Percentiles rank a stretch among this genome's conserved stretches.
Conservation (phyloP, 805 yeast genomes). For the Starmerella sirachaensis region DNA sequence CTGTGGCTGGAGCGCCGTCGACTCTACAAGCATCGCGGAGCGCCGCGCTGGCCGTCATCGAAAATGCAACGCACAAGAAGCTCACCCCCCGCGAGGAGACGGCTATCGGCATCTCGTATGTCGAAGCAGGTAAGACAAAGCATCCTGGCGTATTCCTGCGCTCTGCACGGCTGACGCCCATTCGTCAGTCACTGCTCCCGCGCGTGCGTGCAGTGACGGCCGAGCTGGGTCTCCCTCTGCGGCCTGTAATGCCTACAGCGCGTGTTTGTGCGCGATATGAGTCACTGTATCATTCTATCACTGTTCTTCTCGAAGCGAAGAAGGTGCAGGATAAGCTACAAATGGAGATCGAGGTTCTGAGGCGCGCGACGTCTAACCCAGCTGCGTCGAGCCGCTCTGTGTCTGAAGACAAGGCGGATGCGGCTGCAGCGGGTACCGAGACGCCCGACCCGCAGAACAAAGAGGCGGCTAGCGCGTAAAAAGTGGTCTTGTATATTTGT, state of each 20-base stretch:
- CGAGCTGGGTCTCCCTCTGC: constrained; percentile 67
- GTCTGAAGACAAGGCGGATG: too few relatives aligned
- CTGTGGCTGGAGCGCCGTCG: constrained; percentile 13
- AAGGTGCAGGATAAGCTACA: constrained; percentile 78
- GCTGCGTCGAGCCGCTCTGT: too few relatives aligned
- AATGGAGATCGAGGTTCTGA: constrained; percentile 50
- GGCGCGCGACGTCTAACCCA: too few relatives aligned
- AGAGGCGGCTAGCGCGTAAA: too few relatives aligned
- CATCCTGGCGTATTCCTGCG: constrained; percentile 68
- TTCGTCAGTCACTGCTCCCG: constrained; percentile 63
- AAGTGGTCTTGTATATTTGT: too few relatives aligned
- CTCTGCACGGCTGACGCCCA: constrained; percentile 63
- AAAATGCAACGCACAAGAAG: constrained; percentile 35
- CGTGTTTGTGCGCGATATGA: constrained; percentile 69
- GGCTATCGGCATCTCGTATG: constrained; percentile 64
- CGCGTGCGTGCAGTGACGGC: constrained; percentile 51
- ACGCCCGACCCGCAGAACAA: too few relatives aligned
- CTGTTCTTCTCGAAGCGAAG: constrained; percentile 67
- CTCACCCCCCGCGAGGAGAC: constrained; percentile 69
- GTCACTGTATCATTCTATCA: constrained; percentile 54
- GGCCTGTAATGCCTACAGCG: constrained; percentile 81
- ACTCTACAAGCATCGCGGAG: constrained; percentile 6
- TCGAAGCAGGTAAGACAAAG: constrained; percentile 34
- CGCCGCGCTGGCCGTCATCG: constrained; percentile 22
- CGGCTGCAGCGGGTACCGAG: too few relatives aligned